These are phyloP conservation scores for Floccularia luteovirens DNA, from an alignment of 768 basidiomycete species.

Conservation along the genomic window DNA sequence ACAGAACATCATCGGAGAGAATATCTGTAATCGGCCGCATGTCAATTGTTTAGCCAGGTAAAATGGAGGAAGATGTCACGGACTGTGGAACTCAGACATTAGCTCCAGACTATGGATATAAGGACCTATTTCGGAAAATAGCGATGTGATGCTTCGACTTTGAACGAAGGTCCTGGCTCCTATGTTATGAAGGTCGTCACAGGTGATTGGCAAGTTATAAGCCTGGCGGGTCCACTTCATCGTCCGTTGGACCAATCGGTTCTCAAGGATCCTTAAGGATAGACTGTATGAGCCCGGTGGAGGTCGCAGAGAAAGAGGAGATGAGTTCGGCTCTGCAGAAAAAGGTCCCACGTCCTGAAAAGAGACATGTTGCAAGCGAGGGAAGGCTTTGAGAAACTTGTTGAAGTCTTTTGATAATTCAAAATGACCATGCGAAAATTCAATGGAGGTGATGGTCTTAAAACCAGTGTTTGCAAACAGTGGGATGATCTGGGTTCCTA, in stretches of 20 bases:
- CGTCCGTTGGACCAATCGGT: too few species aligned
- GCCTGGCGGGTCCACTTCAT: too few species aligned
- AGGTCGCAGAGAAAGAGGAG: background rate
- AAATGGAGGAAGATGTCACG: too few species aligned
- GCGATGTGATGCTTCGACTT: too few species aligned
- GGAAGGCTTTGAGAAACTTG: slow-evolving; percentile 3
- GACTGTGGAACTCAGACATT: too few species aligned
- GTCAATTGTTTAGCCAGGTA: too few species aligned
- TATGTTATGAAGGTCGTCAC: too few species aligned
- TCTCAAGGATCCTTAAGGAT: too few species aligned
- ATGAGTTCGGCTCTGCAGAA: background rate
- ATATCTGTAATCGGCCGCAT: slow-evolving; percentile 5
- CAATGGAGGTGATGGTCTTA: background rate
- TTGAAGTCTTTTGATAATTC: background rate
- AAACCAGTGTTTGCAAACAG: slow-evolving; percentile 1
- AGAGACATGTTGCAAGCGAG: background rate
- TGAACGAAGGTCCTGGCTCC: too few species aligned
- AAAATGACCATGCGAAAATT: slow-evolving; percentile 1
- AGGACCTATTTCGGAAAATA: too few species aligned
- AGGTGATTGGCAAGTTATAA: too few species aligned
- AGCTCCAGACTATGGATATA: too few species aligned
- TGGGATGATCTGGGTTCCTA: slow-evolving; percentile 1
- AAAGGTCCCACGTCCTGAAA: slow-evolving; percentile 2
- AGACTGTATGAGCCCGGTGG: slow-evolving; percentile 3
- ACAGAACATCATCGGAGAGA: slow-evolving; percentile 7